Evolutionary conservation across 192 early-diverging fungal species (phyloP), one percentile per base, ranked within the genome.

Genomic region (Powellomyces hirtus): DNA sequence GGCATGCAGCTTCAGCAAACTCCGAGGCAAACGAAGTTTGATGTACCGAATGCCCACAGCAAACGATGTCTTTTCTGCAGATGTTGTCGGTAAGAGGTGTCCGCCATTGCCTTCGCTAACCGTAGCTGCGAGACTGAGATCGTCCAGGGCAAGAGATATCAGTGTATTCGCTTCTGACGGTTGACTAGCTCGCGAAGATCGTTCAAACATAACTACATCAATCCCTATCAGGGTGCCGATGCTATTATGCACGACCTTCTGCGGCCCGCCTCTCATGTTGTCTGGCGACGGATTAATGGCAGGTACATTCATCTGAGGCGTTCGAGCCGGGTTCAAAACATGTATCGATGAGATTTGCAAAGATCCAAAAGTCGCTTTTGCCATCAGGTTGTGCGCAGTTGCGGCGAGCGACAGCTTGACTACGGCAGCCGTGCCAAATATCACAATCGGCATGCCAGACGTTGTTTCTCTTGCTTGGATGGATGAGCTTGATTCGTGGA

Each of bases 1-100:
- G 2, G 80, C 72, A 52, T 91, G 88, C 11, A 93, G 49, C 40
- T 86, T 86, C n/a, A 93, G 62, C 13, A 93, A 69, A 59, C 89
- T 90, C 44, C 85, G 71, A 0, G 78, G 78, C 6, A 80, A 37
- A 8, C 37, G 55, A 29, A 80, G 20, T 14, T 62, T 64, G 27
- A 73, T 29, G 6, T n/a, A 16, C 10, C 72, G 66, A n/a, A 79
- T 59, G 7, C 30, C 60, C 27, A 22, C 22, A 5, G 59, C 59
- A 31, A 61, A 36, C 5, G 42, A 14, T 34, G 36, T 33, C 14
- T 34, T 27, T 50, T 53, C 30, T 27, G 27, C 31, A 30, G 56
- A 29, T 1, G 22, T 31, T 8, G 56, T 58, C 27, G 22, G 36
- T n/a, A 37, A 30, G 11, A 45, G 31, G 13, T 56, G 16, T 13